phyloP scores from a whole-genome alignment of 257 asterid genomes.

The Nicotiana benthamiana region DNA sequence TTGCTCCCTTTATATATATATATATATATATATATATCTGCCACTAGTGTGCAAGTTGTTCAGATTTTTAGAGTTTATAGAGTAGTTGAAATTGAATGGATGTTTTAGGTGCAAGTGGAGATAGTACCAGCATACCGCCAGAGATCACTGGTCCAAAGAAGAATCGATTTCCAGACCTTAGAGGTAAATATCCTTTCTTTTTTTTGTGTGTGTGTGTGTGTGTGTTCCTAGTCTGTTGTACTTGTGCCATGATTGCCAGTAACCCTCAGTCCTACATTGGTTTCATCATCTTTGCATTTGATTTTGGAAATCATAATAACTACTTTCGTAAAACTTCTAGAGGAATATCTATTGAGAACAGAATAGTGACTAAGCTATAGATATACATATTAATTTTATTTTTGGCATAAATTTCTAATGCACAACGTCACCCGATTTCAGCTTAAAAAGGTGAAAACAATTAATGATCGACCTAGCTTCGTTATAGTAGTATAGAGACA shows the following conservation, averaged over 20 bases:
- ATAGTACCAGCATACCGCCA: constrained; percentile 28
- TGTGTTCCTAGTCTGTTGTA: too few species aligned
- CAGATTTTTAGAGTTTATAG: not conserved
- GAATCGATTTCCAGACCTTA: constrained; percentile 54
- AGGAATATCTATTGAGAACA: not conserved
- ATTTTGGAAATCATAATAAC: not conserved
- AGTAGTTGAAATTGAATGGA: not conserved
- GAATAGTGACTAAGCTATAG: not conserved
- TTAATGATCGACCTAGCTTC: too few species aligned
- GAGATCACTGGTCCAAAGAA: constrained; percentile 50
- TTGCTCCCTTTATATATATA: too few species aligned
- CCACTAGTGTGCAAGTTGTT: not conserved
- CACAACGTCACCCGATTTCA: too few species aligned
- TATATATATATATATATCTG: too few species aligned
- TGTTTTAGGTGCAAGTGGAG: constrained; percentile 42
- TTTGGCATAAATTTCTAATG: not conserved
- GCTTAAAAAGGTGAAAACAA: too few species aligned
- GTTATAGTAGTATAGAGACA: too few species aligned
- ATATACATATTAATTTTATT: not conserved
- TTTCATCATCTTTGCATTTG: not conserved
- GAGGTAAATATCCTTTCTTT: constrained; percentile 42
- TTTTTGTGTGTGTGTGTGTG: too few species aligned
- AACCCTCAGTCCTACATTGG: too few species aligned
- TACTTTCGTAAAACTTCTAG: not conserved
- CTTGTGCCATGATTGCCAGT: too few species aligned